Evolutionary conservation across 2,329 filamentous ascomycete genomes (phyloP), one percentile per base, ranked within the genome.

Genomic region (Trichoderma sp.): DNA sequence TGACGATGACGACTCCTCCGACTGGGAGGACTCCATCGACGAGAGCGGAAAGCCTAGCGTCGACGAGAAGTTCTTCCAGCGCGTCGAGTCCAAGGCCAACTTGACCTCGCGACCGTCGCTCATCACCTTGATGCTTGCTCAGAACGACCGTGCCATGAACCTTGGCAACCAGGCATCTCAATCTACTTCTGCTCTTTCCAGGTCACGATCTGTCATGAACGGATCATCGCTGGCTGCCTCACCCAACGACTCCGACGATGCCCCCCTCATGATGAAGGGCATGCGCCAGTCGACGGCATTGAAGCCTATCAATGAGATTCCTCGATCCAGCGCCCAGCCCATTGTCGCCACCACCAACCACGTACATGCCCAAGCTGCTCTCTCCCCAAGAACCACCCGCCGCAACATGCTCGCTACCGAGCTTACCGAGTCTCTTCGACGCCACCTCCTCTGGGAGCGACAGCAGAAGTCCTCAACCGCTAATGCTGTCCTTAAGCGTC

Each of bases 371-470:
- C 90, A 92, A 66, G 88, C 89, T 32, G 92, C 93, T 2, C 86
- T 97, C 71, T 98, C 95, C 5, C 95, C 95, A 4, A 89, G 93
- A 68, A 97, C 94, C 0, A 97, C 94, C 0, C 88, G 95, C 61
- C 88, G 94, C 69, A 96, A 97, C 79, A 99, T 99, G 95, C 86
- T 99, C 67, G 91, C 92, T 9, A 96, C 92, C 0, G 95, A 99
- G 81, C 84, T 99, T 65, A 97, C 94, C 2, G 93, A 97, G 77
- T 97, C 93, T 25, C 88, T 99, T 4, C 89, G 95, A 25, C 92
- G 93, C 73, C 92, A 97, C 74, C 89, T 99, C 17, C 86, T 98
- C 17, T 97, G 93, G 92, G 95, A 99, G 78, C 90, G 95, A 63
- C 93, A 97, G 76, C 94, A 98, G 76, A 97, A 95, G 85, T 93